Evolutionary conservation across 73 alveolate genomes (phyloP).

Genomic region (Tetrahymena borealis): DNA sequence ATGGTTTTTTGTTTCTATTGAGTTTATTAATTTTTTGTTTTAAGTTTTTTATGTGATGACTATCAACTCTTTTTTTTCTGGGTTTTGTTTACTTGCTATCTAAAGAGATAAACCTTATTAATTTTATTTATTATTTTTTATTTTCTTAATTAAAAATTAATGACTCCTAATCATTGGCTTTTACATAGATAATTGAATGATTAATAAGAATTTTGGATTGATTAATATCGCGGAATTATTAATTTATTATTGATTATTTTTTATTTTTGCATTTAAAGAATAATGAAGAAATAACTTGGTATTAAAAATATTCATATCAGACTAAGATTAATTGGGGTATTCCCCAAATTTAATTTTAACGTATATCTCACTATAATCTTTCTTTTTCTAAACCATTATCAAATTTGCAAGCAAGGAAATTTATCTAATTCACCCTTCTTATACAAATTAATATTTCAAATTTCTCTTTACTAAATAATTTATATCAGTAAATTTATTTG

Average conservation of each 20-base stretch:
- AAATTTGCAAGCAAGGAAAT: no score
- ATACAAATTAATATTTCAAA: not conserved
- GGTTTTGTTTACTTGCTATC: not conserved
- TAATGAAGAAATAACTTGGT: not conserved
- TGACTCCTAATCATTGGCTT: no score
- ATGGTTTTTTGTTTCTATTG: not conserved
- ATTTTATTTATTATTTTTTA: not conserved
- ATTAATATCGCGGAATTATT: not conserved
- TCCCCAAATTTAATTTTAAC: no score
- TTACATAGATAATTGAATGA: not conserved
- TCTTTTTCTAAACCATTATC: no score
- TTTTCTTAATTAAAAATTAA: not conserved
- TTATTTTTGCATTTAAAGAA: not conserved
- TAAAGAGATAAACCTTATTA: not conserved
- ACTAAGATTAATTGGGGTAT: no score
- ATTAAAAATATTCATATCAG: not conserved
- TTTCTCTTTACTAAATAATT: not conserved
- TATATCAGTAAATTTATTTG: not conserved
- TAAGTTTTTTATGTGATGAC: not conserved
- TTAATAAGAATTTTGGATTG: not conserved
- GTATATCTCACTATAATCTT: no score
- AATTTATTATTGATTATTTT: not conserved
- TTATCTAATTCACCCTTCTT: no score
- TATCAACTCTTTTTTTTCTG: not conserved
- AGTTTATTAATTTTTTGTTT: not conserved